Base-by-base conservation (phyloP, 345 rosid species). In the Populus tremula region DNA sequence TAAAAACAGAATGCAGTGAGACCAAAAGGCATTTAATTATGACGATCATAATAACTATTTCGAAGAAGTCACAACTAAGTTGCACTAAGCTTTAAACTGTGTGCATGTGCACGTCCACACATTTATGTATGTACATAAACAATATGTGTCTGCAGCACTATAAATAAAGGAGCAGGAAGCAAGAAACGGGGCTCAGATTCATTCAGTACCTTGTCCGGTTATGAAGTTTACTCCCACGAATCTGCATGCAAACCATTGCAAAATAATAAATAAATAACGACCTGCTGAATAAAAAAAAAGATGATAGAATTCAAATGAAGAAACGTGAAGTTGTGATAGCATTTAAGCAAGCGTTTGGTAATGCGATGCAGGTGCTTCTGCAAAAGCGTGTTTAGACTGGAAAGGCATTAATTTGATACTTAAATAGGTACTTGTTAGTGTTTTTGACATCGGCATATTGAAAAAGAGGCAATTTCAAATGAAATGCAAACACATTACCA, bases 181-280 rank as follows among this genome's bases (percentile, higher is more conserved):
- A 65, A 76, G 63, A 76, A 78, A 62, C 25, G 17, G 43, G 47
- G 31, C 70, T 50, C 14, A 64, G 80, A 80, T 29, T 49, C 72
- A 82, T 64, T 70, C 72, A 47, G 72, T 91, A 96, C 99, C 98
- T 96, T 71, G 95, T 85, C 75, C 98, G 90, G 81, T 88, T 96
- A 79, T 96, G 98, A 69, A 96, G 95, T 86, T 90, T 96, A 84
- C 99, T 88, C 81, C 99, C 97, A 49, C 99, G 97, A 81, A 96
- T 85, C 99, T 96, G 89, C 64, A 77, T 64, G 76, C 70, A 80
- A 66, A 81, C 61, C 63, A 36, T 13, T 49, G 63, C 29, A 59
- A 59, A 10, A 59, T 7, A 6, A 54, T 17, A 66, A 67, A 35
- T 59, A 65, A 73, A 43, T 13, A 75, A 27, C 2, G 1, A 33